A percentile compares a stretch with the other conserved stretches of the same genome.
Evolutionary conservation across 73 alveolate species (phyloP).

Genomic region (Paramecium tetraurelia): DNA sequence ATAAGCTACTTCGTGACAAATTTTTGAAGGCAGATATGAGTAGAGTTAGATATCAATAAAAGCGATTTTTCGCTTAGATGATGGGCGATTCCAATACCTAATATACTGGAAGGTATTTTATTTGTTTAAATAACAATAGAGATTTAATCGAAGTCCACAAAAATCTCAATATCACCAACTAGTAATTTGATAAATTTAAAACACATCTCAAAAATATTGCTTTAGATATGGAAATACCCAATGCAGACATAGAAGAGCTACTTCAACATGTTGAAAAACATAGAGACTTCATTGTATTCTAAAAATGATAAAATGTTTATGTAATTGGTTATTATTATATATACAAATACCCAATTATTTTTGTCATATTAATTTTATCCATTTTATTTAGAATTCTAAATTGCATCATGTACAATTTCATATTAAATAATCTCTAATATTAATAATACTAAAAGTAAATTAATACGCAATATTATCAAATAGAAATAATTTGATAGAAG

Average conservation of each 20-base stretch:
- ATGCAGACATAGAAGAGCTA: background rate
- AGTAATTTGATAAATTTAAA: constrained; percentile 35
- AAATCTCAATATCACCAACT: background rate
- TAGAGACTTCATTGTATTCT: background rate
- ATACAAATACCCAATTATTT: background rate
- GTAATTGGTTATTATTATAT: background rate
- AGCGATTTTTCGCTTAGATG: background rate
- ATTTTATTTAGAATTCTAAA: background rate
- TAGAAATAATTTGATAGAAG: background rate
- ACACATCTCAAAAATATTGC: constrained; percentile 18
- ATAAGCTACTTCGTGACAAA: constrained; percentile 29
- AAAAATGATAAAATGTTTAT: background rate
- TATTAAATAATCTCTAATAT: background rate
- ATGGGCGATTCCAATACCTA: constrained; percentile 18
- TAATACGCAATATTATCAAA: background rate
- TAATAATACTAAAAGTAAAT: background rate
- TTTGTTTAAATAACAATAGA: background rate
- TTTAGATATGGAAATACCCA: constrained; percentile 20
- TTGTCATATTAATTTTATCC: background rate
- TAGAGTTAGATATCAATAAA: constrained; percentile 26
- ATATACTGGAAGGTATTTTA: constrained; percentile 41
- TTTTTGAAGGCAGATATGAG: constrained; percentile 36
- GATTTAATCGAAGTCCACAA: constrained; percentile 28
- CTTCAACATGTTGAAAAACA: background rate
- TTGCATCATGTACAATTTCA: background rate